These are phyloP conservation scores for Fusarium goolgardi DNA, from an alignment of 2,329 filamentous ascomycete genomes.

Conservation along the genomic window DNA sequence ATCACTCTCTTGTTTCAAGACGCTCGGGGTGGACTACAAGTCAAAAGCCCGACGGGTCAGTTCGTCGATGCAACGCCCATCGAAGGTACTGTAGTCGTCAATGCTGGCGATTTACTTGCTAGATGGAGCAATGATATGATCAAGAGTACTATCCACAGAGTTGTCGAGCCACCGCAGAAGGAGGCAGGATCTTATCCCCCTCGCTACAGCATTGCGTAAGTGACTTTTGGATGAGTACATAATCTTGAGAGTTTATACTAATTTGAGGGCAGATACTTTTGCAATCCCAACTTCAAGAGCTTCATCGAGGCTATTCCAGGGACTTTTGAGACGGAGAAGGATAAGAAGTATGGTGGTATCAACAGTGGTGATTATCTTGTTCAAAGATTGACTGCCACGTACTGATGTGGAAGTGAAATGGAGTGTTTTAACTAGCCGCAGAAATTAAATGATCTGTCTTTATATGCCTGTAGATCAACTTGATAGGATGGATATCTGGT, in stretches of 20 bases:
- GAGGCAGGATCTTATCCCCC: slow-evolving; percentile 73
- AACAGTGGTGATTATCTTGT: slow-evolving; percentile 85
- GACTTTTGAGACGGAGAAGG: slow-evolving; percentile 71
- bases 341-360: slow-evolving; percentile 83
- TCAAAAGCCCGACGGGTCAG: slow-evolving; percentile 75
- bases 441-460: neutral
- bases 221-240: slow-evolving; percentile 19
- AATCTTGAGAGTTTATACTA: neutral
- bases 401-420: slow-evolving; percentile 54
- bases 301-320: slow-evolving; percentile 84
- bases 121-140: slow-evolving; percentile 93
- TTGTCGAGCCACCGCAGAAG: slow-evolving; percentile 82
- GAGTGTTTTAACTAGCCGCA: neutral
- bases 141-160: slow-evolving; percentile 88
- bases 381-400: slow-evolving; percentile 80
- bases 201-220: slow-evolving; percentile 85
- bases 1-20: slow-evolving; percentile 74
- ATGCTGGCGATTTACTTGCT: slow-evolving; percentile 87
- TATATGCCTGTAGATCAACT: neutral
- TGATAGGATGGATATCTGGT: neutral
- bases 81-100: slow-evolving; percentile 83
- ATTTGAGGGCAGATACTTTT: slow-evolving; percentile 74
- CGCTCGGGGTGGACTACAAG: slow-evolving; percentile 65
- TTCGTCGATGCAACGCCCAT: slow-evolving; percentile 90
- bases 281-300: slow-evolving; percentile 83